Evolutionary conservation across 768 basidiomycete species (phyloP), one percentile per base, ranked within the genome.

Genomic region (Pisolithus albus): DNA sequence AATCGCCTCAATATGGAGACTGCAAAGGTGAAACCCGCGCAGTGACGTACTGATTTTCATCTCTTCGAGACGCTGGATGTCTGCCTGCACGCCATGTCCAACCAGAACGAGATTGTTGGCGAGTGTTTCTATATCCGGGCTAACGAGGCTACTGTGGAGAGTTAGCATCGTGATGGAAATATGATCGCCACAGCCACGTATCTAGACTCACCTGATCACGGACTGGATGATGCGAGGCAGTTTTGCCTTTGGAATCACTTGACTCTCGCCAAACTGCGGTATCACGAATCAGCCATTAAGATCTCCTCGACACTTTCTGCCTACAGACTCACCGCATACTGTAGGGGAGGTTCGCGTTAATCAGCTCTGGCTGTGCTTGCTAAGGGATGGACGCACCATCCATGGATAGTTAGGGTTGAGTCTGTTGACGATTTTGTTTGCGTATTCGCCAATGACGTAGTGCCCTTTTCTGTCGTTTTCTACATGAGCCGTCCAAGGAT

Each of bases 211-310:
- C 86, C 83, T 87, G 58, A 91, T 78, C 51, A 86, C 66, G 16
- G 84, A 84, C 58, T 86, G 83, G 3, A 91, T 74, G 46, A 91
- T 76, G 49, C 82, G 76, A 0, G 85, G 75, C n/a, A 89, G 67
- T 58, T 82, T 85, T n/a, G 71, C 60, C 64, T 83, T 91, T 21
- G 81, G 64, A 16, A 81, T 70, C 34, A 85, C 69, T 62, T 88
- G 86, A 58, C 83, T 87, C 50, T 89, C 83, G 24, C 86, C 89
- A 61, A 88, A 91, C 88, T 91, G 50, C 9, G 34, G 40, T 39
- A 50, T 46, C 32, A 24, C 23, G 21, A 5, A 18, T 24, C 28
- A 50, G 50, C 24, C 52, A 45, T 40, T n/a, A 46, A 36, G 50
- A 51, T 42, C 24, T 45, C 24, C 16, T 4, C 7, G 24, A 28